phyloP scores from a whole-genome alignment of 2,329 filamentous ascomycete species.

The Huntiella decipiens region DNA sequence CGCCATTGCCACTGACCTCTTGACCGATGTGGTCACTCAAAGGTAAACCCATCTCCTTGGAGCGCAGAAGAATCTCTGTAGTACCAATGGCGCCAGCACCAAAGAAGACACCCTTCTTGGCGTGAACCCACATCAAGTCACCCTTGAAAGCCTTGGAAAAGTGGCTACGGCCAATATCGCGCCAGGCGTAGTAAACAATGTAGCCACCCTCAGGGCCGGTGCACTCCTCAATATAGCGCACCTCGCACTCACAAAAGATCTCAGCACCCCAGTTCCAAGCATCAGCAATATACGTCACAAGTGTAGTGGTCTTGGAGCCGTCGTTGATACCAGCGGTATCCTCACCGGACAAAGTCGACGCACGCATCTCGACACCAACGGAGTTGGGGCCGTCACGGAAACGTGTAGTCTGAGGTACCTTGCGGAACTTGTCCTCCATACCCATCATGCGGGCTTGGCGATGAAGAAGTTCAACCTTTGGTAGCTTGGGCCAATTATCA shows the following conservation, averaged over 20 bases:
- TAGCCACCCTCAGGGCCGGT: conserved; percentile 31
- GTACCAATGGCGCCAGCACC: conserved; percentile 46
- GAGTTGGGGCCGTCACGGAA: conserved; percentile 42
- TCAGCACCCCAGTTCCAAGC: conserved; percentile 57
- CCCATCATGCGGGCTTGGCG: conserved; percentile 35
- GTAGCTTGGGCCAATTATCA: conserved; percentile 33
- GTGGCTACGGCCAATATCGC: conserved; percentile 35
- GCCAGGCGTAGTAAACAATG: conserved; percentile 45
- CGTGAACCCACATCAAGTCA: conserved; percentile 48
- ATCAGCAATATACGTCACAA: conserved; percentile 48
- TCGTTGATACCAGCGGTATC: conserved; percentile 48
- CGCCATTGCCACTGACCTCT: conserved; percentile 47
- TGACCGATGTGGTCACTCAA: conserved; percentile 39
- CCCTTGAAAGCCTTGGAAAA: conserved; percentile 35
- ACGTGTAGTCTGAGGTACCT: conserved; percentile 41
- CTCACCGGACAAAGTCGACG: conserved; percentile 40
- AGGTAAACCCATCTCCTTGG: conserved; percentile 35
- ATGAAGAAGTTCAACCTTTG: conserved; percentile 38
- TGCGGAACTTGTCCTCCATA: conserved; percentile 32
- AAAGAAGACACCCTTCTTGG: conserved; percentile 44
- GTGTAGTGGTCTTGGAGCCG: conserved; percentile 45
- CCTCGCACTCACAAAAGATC: conserved; percentile 51
- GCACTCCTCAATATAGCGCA: conserved; percentile 39
- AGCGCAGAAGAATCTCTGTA: conserved; percentile 45
- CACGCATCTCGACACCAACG: conserved; percentile 44